Conservation (phyloP, 352 stramenopile species). For the Pythium biforme region DNA sequence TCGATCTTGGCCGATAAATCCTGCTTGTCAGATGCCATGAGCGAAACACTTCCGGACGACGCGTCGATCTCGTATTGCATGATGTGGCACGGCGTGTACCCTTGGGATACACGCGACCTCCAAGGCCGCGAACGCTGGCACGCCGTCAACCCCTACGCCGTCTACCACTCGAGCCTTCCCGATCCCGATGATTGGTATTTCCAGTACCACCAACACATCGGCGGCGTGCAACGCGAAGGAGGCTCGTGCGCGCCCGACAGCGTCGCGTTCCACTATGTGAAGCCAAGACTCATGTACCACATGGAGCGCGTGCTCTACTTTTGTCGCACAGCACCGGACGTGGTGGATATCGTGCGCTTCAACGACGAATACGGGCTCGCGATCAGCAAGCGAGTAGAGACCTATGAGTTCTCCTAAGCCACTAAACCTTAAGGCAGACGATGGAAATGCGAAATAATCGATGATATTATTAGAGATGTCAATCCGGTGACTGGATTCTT, state of each 20-base stretch:
- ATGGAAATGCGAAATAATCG: background rate
- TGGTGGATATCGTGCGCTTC: constrained; percentile 44
- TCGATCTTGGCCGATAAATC: constrained; percentile 45
- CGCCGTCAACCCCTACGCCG: constrained; percentile 60
- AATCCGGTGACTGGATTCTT: background rate
- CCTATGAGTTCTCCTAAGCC: constrained; percentile 1
- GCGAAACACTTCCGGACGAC: constrained; percentile 77
- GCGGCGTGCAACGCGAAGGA: constrained; percentile 50
- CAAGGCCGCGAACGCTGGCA: constrained; percentile 78
- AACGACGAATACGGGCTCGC: constrained; percentile 55
- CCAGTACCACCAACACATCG: constrained; percentile 70
- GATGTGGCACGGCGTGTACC: constrained; percentile 76
- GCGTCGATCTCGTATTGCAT: constrained; percentile 84
- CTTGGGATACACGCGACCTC: constrained; percentile 70
- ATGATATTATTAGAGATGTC: background rate
- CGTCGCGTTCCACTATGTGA: constrained; percentile 80
- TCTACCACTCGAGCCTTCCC: constrained; percentile 57
- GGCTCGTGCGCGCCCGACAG: constrained; percentile 61
- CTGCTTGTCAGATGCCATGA: constrained; percentile 65
- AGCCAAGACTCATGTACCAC: constrained; percentile 72
- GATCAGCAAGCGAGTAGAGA: constrained; percentile 33
- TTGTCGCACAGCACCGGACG: constrained; percentile 52
- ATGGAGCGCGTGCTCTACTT: constrained; percentile 69
- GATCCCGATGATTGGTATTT: constrained; percentile 64
- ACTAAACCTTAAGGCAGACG: background rate